phyloP scores from a whole-genome alignment of 2,329 filamentous ascomycete genomes.

The Venturia effusa region DNA sequence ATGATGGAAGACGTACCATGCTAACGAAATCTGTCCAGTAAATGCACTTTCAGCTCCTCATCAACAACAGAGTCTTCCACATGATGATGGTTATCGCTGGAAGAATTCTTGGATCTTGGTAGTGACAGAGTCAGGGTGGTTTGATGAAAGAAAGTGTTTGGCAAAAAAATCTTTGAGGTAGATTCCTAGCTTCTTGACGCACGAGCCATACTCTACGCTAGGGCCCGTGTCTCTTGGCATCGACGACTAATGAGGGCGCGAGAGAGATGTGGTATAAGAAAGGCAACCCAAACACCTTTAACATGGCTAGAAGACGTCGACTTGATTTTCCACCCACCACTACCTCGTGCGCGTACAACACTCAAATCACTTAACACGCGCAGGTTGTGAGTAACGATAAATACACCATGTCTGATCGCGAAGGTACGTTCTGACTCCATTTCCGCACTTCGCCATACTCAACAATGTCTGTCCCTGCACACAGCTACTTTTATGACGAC shows the following conservation, averaged over 20 bases:
- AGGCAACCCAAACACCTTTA: neutral
- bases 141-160: neutral
- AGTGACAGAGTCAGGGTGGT: neutral
- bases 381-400: neutral
- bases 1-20: neutral
- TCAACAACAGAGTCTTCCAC: no score
- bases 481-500: neutral
- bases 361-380: neutral
- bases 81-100: neutral
- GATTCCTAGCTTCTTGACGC: neutral
- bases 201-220: neutral
- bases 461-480: neutral
- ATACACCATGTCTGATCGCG: slow-evolving; percentile 7
- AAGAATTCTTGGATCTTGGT: neutral
- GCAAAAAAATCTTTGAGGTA: neutral
- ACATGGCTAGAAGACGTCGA: neutral
- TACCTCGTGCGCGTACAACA: neutral
- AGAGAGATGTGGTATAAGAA: neutral
- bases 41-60: neutral
- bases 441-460: neutral
- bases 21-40: neutral
- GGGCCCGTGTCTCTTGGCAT: neutral
- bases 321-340: neutral
- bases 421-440: neutral
- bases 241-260: neutral